Evolutionary conservation across 2,329 filamentous ascomycete genomes (phyloP).

Genomic region (Aotearoamyces nothofagi): DNA sequence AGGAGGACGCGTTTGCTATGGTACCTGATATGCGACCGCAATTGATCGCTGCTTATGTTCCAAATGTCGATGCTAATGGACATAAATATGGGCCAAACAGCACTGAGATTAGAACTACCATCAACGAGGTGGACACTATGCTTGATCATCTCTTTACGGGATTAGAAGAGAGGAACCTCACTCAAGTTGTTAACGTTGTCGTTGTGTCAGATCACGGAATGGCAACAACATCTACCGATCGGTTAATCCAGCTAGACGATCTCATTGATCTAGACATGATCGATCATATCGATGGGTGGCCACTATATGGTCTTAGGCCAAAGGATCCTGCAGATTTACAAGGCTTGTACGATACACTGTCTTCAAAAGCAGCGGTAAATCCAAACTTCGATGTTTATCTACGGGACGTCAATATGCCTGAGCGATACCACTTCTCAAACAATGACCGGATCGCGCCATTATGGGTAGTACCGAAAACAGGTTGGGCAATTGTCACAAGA

Average conservation of each 20-base stretch:
- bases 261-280: slow-evolving; percentile 65
- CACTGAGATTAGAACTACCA: slow-evolving; percentile 72
- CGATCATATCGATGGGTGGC: slow-evolving; percentile 86
- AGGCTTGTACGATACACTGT: slow-evolving; percentile 46
- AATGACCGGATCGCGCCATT: slow-evolving; percentile 85
- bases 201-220: slow-evolving; percentile 98
- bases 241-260: slow-evolving; percentile 82
- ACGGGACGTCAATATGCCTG: slow-evolving; percentile 75
- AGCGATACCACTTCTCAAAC: slow-evolving; percentile 77
- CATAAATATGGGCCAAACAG: slow-evolving; percentile 89
- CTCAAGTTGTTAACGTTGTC: slow-evolving; percentile 79
- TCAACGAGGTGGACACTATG: slow-evolving; percentile 70
- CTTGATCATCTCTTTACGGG: slow-evolving; percentile 62
- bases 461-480: slow-evolving; percentile 85
- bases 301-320: slow-evolving; percentile 74
- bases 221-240: slow-evolving; percentile 73
- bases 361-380: slow-evolving; percentile 40
- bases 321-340: slow-evolving; percentile 53
- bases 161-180: slow-evolving; percentile 69
- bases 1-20: slow-evolving; percentile 37
- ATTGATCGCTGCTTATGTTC: slow-evolving; percentile 87
- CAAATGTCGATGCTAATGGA: slow-evolving; percentile 76
- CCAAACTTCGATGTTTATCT: slow-evolving; percentile 78
- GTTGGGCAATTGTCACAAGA: slow-evolving; percentile 80
- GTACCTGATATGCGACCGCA: slow-evolving; percentile 55